phyloP scores from a whole-genome alignment of 2,329 filamentous ascomycete genomes.

The Aspergillus pseudotamarii region DNA sequence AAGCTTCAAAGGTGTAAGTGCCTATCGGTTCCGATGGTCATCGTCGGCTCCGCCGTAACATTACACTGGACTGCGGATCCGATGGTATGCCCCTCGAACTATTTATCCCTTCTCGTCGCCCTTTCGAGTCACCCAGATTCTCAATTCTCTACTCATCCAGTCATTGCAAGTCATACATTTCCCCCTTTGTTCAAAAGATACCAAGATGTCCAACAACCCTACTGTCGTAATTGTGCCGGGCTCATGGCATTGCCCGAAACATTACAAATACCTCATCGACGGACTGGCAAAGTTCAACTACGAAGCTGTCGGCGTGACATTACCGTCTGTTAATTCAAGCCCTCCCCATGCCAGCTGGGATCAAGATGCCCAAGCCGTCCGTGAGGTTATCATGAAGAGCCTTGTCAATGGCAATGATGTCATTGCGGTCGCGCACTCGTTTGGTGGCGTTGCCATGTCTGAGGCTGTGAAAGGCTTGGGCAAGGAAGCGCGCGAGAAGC shows the following conservation, averaged over 20 bases:
- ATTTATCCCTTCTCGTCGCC: not conserved
- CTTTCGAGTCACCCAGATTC: not conserved
- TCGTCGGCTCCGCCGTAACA: not conserved
- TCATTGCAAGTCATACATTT: not conserved
- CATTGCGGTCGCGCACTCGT: slow-evolving; percentile 36
- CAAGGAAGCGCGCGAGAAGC: slow-evolving; percentile 21
- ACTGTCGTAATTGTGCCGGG: slow-evolving; percentile 33
- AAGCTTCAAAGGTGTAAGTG: not conserved
- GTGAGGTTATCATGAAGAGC: slow-evolving; percentile 22
- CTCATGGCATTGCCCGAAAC: slow-evolving; percentile 31
- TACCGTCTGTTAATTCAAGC: slow-evolving; percentile 30
- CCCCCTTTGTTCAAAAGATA: not conserved
- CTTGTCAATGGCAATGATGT: slow-evolving; percentile 32
- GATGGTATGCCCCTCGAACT: not conserved
- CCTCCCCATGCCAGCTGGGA: slow-evolving; percentile 30
- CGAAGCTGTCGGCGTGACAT: slow-evolving; percentile 23
- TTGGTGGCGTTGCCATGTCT: slow-evolving; percentile 35
- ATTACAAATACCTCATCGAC: slow-evolving; percentile 27
- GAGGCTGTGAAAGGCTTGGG: slow-evolving; percentile 34
- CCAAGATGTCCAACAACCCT: slow-evolving; percentile 23
- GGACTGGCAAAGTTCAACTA: slow-evolving; percentile 22
- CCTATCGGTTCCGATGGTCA: not conserved
- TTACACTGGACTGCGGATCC: not conserved
- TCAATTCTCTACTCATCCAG: not conserved
- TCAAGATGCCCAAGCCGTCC: slow-evolving; percentile 29